phyloP scores from a whole-genome alignment of 2,329 filamentous ascomycete species.

The Fusarium hostae region DNA sequence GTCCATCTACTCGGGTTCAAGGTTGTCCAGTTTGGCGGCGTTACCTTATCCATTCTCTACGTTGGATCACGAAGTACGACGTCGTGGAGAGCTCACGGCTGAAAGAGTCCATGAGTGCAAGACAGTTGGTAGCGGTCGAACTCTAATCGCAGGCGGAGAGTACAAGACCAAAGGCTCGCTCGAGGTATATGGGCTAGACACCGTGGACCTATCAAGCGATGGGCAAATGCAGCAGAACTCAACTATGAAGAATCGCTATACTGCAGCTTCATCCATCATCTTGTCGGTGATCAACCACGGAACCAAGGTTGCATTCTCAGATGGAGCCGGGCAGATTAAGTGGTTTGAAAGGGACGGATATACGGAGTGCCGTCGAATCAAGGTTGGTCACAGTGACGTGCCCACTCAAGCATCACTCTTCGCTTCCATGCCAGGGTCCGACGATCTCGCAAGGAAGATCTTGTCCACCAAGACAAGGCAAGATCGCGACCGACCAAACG shows the following conservation, averaged over 20 bases:
- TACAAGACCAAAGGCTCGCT: conserved; percentile 93
- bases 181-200: conserved; percentile 79
- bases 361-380: conserved; percentile 66
- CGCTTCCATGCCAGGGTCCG: conserved; percentile 63
- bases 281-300: conserved; percentile 86
- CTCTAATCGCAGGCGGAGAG: conserved; percentile 84
- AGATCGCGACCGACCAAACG: conserved; percentile 53
- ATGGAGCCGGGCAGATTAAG: conserved; percentile 84
- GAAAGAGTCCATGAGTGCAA: conserved; percentile 67
- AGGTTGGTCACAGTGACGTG: conserved; percentile 65
- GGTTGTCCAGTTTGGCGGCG: conserved; percentile 77
- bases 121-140: conserved; percentile 64
- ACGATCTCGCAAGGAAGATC: conserved; percentile 84
- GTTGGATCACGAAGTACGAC: conserved; percentile 68
- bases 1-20: conserved; percentile 85
- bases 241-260: conserved; percentile 82
- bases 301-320: conserved; percentile 82
- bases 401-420: conserved; percentile 61
- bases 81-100: conserved; percentile 64
- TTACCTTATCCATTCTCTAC: conserved; percentile 75
- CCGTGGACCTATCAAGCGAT: conserved; percentile 43
- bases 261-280: conserved; percentile 81
- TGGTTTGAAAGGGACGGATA: conserved; percentile 91
- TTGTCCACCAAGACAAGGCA: conserved; percentile 65
- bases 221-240: conserved; percentile 54